Evolutionary conservation across 139 green algal genomes (phyloP), one percentile per base, ranked within the genome.

Genomic region (Volvox reticuliferus): DNA sequence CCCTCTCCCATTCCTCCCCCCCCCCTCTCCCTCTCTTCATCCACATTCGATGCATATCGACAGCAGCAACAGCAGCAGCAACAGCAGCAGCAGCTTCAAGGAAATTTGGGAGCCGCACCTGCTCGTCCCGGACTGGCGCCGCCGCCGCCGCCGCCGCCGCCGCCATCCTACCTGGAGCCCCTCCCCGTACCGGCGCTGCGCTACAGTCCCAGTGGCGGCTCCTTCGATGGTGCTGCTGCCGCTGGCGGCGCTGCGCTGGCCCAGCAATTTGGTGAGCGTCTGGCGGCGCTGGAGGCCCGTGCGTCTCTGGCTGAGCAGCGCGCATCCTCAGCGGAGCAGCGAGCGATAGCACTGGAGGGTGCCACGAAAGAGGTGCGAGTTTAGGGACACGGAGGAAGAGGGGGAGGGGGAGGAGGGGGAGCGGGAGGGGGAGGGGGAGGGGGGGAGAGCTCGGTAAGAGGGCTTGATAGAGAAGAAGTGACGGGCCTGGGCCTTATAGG

Each of bases 211-310:
- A 28, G 35, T 20, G 82, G 82, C 55, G n/a, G 30, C 24, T 18
- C 5, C 18, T 24, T 69, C 22, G 68, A 69, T 18, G 36, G 69
- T 44, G 76, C 28, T 0, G 69, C 13, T 26, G 35, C 13, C 35
- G 28, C 22, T 12, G 35, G 35, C 63, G 65, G 75, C 24, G 65
- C 22, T 55, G 19, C 2, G 65, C 2, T 28, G 65, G 65, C 24
- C 6, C 65, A 73, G 33, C 85, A 71, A 44, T n/a, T 89, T 14
- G 69, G 37, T 50, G 86, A 90, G 73, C 86, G 86, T 32, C 28
- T 90, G 86, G 71, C 86, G 73, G 86, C 86, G 50, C 71, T 90
- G 30, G 86, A 90, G 50, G 71, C 73, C 30, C 44, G 73, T 12
- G 24, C 73, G 19, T 30, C 86, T 3, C 30, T 90, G 50, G 86